Evolutionary conservation across 2,329 filamentous ascomycete genomes (phyloP).

Genomic region (Pezicula neosporulosa): DNA sequence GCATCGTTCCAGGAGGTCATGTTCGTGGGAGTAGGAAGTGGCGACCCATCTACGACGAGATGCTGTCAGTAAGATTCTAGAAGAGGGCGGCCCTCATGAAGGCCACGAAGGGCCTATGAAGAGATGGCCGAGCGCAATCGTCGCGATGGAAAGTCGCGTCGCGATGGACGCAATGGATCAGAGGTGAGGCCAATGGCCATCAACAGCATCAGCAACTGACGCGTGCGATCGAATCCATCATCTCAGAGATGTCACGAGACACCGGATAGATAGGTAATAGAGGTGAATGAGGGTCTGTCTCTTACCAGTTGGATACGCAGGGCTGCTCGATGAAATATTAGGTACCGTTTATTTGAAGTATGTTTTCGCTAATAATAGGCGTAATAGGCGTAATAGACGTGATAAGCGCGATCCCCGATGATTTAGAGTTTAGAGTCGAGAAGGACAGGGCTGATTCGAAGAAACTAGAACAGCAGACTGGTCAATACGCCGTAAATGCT

Average conservation of each 20-base stretch:
- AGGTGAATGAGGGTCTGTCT: constrained; percentile 25
- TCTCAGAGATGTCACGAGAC: constrained; percentile 24
- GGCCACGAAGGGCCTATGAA: constrained; percentile 11
- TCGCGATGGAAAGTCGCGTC: constrained; percentile 28
- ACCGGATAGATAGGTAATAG: constrained; percentile 10
- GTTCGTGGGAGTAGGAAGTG: constrained; percentile 42
- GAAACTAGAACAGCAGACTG: no score
- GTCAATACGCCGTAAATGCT: no score
- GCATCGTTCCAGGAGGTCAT: constrained; percentile 73
- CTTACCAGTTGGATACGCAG: constrained; percentile 29
- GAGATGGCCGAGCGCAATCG: constrained; percentile 21
- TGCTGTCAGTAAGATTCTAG: constrained; percentile 24
- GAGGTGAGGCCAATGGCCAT: constrained; percentile 15
- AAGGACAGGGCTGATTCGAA: no score
- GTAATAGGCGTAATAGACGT: no score
- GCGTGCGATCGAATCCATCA: constrained; percentile 10
- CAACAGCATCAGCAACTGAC: constrained; percentile 13
- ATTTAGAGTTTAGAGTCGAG: no score
- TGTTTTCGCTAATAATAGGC: background rate
- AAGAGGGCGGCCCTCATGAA: constrained; percentile 16
- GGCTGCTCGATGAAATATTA: constrained; percentile 9
- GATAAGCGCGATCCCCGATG: no score
- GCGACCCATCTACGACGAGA: constrained; percentile 29
- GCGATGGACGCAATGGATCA: constrained; percentile 13
- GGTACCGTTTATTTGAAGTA: constrained; percentile 11